Conservation (phyloP, 805 yeast genomes). For the Metschnikowia sp. region DNA sequence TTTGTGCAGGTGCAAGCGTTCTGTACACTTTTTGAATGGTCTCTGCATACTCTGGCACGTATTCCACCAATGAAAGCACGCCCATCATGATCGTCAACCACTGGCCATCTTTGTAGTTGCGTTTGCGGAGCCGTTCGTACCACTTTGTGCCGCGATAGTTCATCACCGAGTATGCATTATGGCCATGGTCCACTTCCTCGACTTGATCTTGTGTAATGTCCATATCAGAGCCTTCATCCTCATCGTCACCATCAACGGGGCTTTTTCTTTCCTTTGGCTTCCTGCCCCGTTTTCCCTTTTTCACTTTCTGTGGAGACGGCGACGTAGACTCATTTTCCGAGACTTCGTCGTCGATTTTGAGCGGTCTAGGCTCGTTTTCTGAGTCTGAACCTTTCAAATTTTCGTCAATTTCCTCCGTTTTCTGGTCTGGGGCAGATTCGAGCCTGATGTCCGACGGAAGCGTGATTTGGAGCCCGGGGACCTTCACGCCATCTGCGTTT, state of each 20-base stretch:
- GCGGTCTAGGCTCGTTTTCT: constrained; percentile 19
- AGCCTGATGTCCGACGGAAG: constrained; percentile 28
- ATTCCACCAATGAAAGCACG: constrained; percentile 56
- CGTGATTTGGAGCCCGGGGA: constrained; percentile 31
- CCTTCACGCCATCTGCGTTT: constrained; percentile 33
- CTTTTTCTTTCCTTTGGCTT: neutral
- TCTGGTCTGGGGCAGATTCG: neutral
- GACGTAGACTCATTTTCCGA: constrained; percentile 6
- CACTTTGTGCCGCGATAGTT: constrained; percentile 63
- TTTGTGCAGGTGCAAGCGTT: constrained; percentile 52
- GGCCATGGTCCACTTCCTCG: constrained; percentile 17
- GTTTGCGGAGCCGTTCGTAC: constrained; percentile 71
- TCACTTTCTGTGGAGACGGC: constrained; percentile 3
- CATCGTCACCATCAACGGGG: constrained; percentile 15
- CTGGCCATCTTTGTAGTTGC: constrained; percentile 76
- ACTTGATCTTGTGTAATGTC: constrained; percentile 15
- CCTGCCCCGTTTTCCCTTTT: neutral
- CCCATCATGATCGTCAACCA: constrained; percentile 84
- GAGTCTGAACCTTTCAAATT: constrained; percentile 19
- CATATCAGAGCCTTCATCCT: constrained; percentile 18
- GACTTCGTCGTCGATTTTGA: constrained; percentile 20
- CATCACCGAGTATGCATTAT: constrained; percentile 47
- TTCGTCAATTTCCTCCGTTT: constrained; percentile 1
- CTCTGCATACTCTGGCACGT: constrained; percentile 51
- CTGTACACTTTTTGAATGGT: constrained; percentile 51